phyloP scores from a whole-genome alignment of 1,284 basidiomycete genomes.

The Malassezia japonica region DNA sequence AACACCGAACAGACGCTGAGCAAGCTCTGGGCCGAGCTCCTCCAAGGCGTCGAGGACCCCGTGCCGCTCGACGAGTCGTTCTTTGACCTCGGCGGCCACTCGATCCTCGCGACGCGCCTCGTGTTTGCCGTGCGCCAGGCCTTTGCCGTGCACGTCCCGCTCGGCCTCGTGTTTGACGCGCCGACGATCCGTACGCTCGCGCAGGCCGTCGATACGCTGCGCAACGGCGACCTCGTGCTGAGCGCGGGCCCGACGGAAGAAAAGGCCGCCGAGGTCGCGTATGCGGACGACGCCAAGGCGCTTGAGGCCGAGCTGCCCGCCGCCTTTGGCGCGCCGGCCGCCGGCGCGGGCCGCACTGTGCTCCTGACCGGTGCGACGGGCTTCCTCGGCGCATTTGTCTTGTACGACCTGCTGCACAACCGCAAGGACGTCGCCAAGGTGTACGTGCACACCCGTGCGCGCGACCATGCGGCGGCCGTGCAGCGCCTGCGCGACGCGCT shows the following conservation, averaged over 20 bases:
- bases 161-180: conserved; percentile 84
- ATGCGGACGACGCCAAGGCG: conserved; percentile 67
- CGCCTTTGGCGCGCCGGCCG: conserved; percentile 18
- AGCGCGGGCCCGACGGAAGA: conserved; percentile 25
- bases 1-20: conserved; percentile 68
- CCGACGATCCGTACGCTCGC: conserved; percentile 79
- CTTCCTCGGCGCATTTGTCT: conserved; percentile 87
- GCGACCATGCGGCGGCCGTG: conserved; percentile 59
- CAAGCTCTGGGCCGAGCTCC: conserved; percentile 69
- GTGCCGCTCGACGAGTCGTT: conserved; percentile 88
- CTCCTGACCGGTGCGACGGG: conserved; percentile 96
- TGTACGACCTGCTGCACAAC: conserved; percentile 65
- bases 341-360: conserved; percentile 57
- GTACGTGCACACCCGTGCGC: conserved; percentile 77
- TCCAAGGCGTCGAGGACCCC: conserved; percentile 68
- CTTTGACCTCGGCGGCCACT: conserved; percentile 97
- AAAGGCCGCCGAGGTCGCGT: conserved; percentile 49
- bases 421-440: conserved; percentile 67
- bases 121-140: conserved; percentile 92
- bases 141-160: conserved; percentile 81
- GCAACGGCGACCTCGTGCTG: conserved; percentile 72
- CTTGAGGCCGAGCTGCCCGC: conserved; percentile 52
- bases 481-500: conserved; percentile 66
- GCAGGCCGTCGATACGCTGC: conserved; percentile 64
- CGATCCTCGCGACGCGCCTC: conserved; percentile 89